A percentile compares a stretch with the other conserved stretches of the same genome.
Conservation (phyloP, 768 basidiomycete genomes). For the Collybiopsis confluens region DNA sequence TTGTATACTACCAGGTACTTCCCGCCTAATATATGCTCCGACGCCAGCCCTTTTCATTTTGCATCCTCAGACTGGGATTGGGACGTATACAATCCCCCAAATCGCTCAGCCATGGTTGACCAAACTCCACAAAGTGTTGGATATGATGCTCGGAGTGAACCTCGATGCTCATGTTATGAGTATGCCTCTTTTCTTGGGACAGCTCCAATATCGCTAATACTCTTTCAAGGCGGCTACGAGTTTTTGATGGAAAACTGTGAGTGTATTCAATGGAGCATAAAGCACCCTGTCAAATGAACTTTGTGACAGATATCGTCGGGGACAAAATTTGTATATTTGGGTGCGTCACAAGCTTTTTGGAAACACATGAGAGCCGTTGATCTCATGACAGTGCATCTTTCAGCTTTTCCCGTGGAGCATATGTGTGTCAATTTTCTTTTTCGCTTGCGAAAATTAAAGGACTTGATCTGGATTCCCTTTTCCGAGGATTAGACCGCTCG, state of each 20-base stretch:
- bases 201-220: background rate
- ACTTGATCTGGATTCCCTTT: no score
- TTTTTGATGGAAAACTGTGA: constrained; percentile 61
- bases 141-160: constrained; percentile 40
- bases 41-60: constrained; percentile 28
- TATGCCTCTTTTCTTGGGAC: constrained; percentile 17
- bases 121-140: constrained; percentile 25
- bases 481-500: constrained; percentile 17
- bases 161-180: constrained; percentile 54
- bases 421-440: constrained; percentile 29
- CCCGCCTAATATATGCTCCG: constrained; percentile 29
- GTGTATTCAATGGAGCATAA: constrained; percentile 13
- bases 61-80: constrained; percentile 46
- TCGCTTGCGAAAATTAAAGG: no score
- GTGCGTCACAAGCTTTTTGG: background rate
- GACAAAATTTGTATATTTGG: constrained; percentile 28
- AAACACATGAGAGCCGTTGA: background rate
- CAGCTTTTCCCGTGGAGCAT: constrained; percentile 66
- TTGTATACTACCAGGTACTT: constrained; percentile 26
- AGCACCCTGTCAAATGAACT: no score
- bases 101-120: constrained; percentile 43
- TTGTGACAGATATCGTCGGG: constrained; percentile 34
- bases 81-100: constrained; percentile 51
- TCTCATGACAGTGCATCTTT: background rate
- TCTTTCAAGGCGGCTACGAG: constrained; percentile 45